Conservation (phyloP, 371 early-diverging fungal genomes). For the Paraphysoderma sedebokerense region DNA sequence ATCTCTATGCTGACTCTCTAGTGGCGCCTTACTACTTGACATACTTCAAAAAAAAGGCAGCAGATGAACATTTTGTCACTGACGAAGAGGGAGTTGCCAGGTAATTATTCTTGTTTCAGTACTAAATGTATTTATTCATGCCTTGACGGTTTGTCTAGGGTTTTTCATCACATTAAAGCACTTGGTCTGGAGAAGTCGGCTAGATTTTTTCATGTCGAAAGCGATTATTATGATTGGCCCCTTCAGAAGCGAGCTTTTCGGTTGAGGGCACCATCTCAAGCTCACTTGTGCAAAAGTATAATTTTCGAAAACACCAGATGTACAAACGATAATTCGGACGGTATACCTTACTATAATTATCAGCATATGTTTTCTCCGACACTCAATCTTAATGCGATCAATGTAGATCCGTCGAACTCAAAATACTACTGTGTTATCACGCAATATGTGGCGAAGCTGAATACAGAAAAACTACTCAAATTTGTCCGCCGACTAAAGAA, state of each 20-base stretch:
- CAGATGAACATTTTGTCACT: no score
- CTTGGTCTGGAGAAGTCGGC: neutral
- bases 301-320: constrained; percentile 64
- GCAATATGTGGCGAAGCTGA: constrained; percentile 54
- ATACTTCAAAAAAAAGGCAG: no score
- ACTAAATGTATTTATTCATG: no score
- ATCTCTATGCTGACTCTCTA: no score
- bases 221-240: constrained; percentile 57
- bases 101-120: no score
- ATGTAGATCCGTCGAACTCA: constrained; percentile 11
- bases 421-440: constrained; percentile 15
- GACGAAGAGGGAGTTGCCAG: no score
- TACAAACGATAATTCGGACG: constrained; percentile 13
- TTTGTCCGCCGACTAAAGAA: constrained; percentile 28
- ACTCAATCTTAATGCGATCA: constrained; percentile 42
- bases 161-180: no score
- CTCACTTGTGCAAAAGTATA: constrained; percentile 64
- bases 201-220: constrained; percentile 34
- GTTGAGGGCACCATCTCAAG: constrained; percentile 41
- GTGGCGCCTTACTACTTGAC: no score
- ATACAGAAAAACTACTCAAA: constrained; percentile 41
- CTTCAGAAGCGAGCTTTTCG: constrained; percentile 44
- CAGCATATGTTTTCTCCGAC: constrained; percentile 14
- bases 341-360: constrained; percentile 7
- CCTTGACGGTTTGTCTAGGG: no score